Evolutionary conservation across 306 rosid species (phyloP).

Genomic region (Acacia crassicarpa): DNA sequence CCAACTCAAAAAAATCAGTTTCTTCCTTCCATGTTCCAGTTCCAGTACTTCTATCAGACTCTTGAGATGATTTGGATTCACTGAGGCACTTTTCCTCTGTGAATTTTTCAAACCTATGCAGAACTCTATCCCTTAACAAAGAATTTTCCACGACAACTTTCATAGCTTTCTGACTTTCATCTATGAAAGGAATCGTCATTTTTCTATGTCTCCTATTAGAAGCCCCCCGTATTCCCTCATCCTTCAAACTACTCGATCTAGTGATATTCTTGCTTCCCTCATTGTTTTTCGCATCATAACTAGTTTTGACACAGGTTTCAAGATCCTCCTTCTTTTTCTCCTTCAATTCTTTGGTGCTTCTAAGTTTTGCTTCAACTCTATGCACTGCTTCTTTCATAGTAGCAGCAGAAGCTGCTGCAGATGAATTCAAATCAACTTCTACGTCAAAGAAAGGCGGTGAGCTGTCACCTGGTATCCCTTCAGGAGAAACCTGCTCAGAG

Average conservation of each 20-base stretch:
- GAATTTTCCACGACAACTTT: slow-evolving; percentile 43
- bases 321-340: slow-evolving; percentile 55
- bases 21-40: slow-evolving; percentile 78
- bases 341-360: slow-evolving; percentile 65
- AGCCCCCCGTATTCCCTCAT: slow-evolving; percentile 40
- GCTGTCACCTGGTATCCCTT: slow-evolving; percentile 46
- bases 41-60: slow-evolving; percentile 49
- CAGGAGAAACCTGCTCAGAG: slow-evolving; percentile 41
- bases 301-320: slow-evolving; percentile 42
- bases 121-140: slow-evolving; percentile 40
- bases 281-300: slow-evolving; percentile 41
- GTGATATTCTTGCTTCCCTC: slow-evolving; percentile 44
- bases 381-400: slow-evolving; percentile 66
- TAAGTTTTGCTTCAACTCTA: slow-evolving; percentile 58
- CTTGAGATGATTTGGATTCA: slow-evolving; percentile 55
- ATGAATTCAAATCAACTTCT: slow-evolving; percentile 83
- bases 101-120: slow-evolving; percentile 31
- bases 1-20: slow-evolving; percentile 79
- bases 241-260: slow-evolving; percentile 40
- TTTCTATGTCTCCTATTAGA: slow-evolving; percentile 40
- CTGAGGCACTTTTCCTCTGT: slow-evolving; percentile 39
- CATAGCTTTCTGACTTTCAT: slow-evolving; percentile 55
- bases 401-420: slow-evolving; percentile 70
- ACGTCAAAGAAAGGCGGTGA: slow-evolving; percentile 85
- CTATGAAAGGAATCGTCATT: slow-evolving; percentile 37